Evolutionary conservation across 768 basidiomycete genomes (phyloP).

Genomic region (Russula emetica): DNA sequence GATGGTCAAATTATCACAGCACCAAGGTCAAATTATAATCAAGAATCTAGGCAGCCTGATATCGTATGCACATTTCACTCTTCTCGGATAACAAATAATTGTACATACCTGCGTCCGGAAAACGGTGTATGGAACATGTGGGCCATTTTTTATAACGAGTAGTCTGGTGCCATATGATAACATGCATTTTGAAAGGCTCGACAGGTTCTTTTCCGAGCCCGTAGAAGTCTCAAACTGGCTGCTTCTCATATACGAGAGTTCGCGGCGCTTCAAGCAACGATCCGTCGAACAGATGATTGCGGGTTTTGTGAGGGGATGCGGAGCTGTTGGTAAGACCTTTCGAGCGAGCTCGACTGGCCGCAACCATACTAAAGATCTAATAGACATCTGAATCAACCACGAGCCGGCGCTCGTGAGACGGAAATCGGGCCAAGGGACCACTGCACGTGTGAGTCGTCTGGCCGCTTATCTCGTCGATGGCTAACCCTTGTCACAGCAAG

Average conservation of each 20-base stretch:
- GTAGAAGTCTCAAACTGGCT: too few species aligned
- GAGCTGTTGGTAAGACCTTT: conserved; percentile 51
- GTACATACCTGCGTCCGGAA: conserved; percentile 39
- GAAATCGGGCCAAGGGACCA: conserved; percentile 53
- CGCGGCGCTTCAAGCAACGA: too few species aligned
- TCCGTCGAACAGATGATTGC: too few species aligned
- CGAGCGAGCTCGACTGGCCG: background rate
- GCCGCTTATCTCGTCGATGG: background rate
- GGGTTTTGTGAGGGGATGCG: conserved; percentile 42
- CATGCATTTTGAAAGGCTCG: too few species aligned
- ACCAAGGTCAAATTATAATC: conserved; percentile 62
- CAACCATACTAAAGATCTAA: background rate
- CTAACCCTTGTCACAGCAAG: conserved; percentile 36
- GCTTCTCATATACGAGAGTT: too few species aligned
- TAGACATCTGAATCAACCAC: conserved; percentile 56
- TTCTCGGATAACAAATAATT: background rate
- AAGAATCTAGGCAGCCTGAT: conserved; percentile 48
- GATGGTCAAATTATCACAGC: conserved; percentile 60
- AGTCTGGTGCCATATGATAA: too few species aligned
- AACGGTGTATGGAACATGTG: conserved; percentile 80
- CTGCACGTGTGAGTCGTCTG: conserved; percentile 31
- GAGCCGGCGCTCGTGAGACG: conserved; percentile 44
- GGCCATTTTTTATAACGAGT: conserved; percentile 24
- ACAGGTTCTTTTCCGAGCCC: too few species aligned
- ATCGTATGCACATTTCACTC: conserved; percentile 43